Conservation (phyloP, 2,329 filamentous ascomycete species). For the Whalleya microplaca region DNA sequence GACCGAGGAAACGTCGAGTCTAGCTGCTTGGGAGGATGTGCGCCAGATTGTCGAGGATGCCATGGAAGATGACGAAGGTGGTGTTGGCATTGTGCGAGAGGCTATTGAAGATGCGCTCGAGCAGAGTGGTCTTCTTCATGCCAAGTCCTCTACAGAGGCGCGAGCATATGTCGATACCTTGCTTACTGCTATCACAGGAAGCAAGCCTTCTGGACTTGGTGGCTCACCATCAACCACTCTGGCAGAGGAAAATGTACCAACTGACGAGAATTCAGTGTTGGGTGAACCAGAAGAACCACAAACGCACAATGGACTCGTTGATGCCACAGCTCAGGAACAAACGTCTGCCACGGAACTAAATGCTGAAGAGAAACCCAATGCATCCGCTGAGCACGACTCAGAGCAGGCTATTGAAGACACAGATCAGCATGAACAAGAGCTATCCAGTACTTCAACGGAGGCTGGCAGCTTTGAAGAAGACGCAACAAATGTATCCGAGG, state of each 20-base stretch:
- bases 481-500: neutral
- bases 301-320: too few species aligned
- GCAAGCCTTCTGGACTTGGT: slow-evolving; percentile 16
- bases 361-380: neutral
- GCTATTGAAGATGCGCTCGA: slow-evolving; percentile 59
- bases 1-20: slow-evolving; percentile 36
- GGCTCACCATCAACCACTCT: neutral
- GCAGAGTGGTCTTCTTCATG: slow-evolving; percentile 55
- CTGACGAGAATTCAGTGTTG: slow-evolving; percentile 2
- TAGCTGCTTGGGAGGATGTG: slow-evolving; percentile 57
- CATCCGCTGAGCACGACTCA: neutral
- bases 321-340: too few species aligned
- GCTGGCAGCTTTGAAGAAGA: neutral
- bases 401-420: neutral
- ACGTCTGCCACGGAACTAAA: neutral
- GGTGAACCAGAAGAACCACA: too few species aligned
- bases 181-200: slow-evolving; percentile 50
- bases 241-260: slow-evolving; percentile 3
- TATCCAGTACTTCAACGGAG: neutral
- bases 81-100: slow-evolving; percentile 55
- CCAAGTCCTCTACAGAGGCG: slow-evolving; percentile 49
- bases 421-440: neutral
- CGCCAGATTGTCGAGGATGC: slow-evolving; percentile 59
- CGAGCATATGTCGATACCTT: slow-evolving; percentile 54
- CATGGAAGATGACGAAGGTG: slow-evolving; percentile 60